phyloP scores from a whole-genome alignment of 1,284 basidiomycete species.

The Golubevia sp. region DNA sequence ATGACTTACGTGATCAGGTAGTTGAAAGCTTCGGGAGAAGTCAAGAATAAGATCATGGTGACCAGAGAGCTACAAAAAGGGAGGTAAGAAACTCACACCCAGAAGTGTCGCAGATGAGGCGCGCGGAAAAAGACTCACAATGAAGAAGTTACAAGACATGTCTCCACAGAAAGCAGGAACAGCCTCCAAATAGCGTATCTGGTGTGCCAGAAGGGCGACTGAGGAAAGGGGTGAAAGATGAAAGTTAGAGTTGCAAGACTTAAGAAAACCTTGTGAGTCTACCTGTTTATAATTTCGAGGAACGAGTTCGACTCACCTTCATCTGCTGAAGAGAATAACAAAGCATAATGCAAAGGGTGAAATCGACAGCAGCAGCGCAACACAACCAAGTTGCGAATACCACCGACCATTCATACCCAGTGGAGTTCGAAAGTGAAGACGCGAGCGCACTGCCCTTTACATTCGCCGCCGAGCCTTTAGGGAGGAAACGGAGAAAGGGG shows the following conservation, averaged over 20 bases:
- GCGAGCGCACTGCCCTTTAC: slow-evolving; percentile 4
- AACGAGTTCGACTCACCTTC: background rate
- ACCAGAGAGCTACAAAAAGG: too few relatives aligned
- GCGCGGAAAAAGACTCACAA: too few relatives aligned
- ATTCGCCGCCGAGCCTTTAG: slow-evolving; percentile 8
- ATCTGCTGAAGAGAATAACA: slow-evolving; percentile 1
- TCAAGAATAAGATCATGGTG: slow-evolving; percentile 11
- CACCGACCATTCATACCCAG: slow-evolving; percentile 9
- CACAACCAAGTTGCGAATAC: slow-evolving; percentile 10
- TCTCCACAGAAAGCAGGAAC: slow-evolving; percentile 10
- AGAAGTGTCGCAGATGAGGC: too few relatives aligned
- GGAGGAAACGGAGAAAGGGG: too few relatives aligned
- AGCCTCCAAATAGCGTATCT: slow-evolving; percentile 10
- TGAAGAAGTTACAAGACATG: slow-evolving; percentile 2
- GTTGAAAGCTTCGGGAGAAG: slow-evolving; percentile 1
- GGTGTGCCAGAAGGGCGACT: slow-evolving; percentile 6
- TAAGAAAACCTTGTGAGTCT: too few relatives aligned
- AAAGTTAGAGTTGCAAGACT: too few relatives aligned
- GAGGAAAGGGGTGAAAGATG: too few relatives aligned
- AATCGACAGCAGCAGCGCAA: background rate
- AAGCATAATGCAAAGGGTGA: slow-evolving; percentile 4
- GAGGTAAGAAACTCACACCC: too few relatives aligned
- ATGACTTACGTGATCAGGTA: slow-evolving; percentile 8
- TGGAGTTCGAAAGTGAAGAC: background rate
- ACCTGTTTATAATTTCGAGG: too few relatives aligned